Base-by-base conservation (phyloP, 2,329 filamentous ascomycete species). In the Fusarium sp. region DNA sequence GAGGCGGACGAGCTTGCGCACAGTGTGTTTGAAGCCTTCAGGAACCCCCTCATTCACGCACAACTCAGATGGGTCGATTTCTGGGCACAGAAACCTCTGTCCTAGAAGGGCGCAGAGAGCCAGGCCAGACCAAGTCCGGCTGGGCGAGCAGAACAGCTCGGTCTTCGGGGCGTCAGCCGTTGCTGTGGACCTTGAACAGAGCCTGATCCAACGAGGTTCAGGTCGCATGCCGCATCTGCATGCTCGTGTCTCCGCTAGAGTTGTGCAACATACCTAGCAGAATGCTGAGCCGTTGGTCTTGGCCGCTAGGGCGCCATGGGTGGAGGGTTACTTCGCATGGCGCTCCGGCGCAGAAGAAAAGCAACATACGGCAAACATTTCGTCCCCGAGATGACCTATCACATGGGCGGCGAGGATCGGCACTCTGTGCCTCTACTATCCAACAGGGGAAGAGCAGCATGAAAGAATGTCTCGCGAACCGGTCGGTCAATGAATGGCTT, bases 51-150 rank as follows among this genome's bases (percentile, higher is more conserved):
- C 45, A 76, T 83, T 14, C 83, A 82, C 64, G 81, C 77, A 25
- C 80, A 79, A 45, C 76, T 82, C 45, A 79, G 80, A 62, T 84
- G 82, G 81, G 72, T 81, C n/a, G 79, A 81, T 43, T 78, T 82
- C 54, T 85, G 82, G 80, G 83, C 80, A 3, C 82, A 85, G 58
- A 84, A 84, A 66, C 82, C 84, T 12, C 45, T 70, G 47, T 66
- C 68, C 64, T 78, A 75, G 45, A 27, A 37, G 68, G 27, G 27
- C n/a, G 37, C 43, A 32, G 47, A 52, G 8, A 54, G 47, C 10
- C 27, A 50, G 52, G 30, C 62, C 3, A 57, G n/a, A 10, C 30
- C 30, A 10, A 10, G 30, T 32, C 35, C 45, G 45, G 30, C 52
- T 60, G n/a, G 17, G 38, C 40, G 52, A 57, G 35, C 47, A 37